Conservation (phyloP, 768 basidiomycete genomes). For the Porphyrellus cyaneotinctus region DNA sequence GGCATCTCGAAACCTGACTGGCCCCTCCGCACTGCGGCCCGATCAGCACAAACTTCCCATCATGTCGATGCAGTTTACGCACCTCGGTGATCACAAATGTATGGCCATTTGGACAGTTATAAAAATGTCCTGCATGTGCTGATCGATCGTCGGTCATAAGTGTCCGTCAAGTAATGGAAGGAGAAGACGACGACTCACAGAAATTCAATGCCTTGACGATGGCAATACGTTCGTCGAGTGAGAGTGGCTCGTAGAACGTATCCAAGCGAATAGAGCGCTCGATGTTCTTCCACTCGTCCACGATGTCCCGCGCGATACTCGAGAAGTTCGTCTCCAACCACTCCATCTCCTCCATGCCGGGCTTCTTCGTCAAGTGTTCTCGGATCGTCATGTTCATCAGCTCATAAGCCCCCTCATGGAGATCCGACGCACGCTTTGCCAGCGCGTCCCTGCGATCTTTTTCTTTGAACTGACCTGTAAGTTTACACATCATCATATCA, state of each 20-base stretch:
- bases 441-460: constrained; percentile 18
- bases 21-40: constrained; percentile 54
- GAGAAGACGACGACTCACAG: constrained; percentile 28
- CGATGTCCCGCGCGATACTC: constrained; percentile 33
- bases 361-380: constrained; percentile 25
- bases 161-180: not conserved
- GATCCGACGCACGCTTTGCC: constrained; percentile 17
- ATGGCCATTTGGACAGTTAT: constrained; percentile 57
- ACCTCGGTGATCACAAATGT: constrained; percentile 58
- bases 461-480: constrained; percentile 16
- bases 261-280: constrained; percentile 36
- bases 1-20: constrained; percentile 43
- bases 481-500: constrained; percentile 35
- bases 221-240: constrained; percentile 47
- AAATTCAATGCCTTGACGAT: constrained; percentile 52
- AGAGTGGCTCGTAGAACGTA: constrained; percentile 50
- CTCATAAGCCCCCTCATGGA: not conserved
- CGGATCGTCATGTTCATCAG: constrained; percentile 2
- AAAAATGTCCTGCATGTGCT: constrained; percentile 45
- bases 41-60: not conserved
- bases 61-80: not conserved
- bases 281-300: constrained; percentile 46
- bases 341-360: constrained; percentile 13
- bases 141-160: not conserved
- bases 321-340: constrained; percentile 48